Conservation (phyloP, 805 yeast genomes). For the Barnettozyma californica region DNA sequence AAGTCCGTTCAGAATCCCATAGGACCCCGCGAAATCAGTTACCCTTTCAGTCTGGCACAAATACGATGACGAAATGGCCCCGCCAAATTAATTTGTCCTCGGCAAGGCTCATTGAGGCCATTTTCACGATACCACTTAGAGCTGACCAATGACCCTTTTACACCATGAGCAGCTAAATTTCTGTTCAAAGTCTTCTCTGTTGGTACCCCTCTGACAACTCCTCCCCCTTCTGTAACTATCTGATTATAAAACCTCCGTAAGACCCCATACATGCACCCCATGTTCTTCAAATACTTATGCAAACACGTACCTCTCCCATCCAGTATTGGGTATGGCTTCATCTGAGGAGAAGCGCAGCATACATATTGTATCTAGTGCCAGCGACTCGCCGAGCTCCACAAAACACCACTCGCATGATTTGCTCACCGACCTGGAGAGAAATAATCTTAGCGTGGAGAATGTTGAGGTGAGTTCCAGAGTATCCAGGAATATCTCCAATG, state of each 20-base stretch:
- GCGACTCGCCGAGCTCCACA: neutral
- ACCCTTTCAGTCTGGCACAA: neutral
- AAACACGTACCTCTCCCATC: neutral
- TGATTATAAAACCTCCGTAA: neutral
- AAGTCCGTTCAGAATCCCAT: no score
- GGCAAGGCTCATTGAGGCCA: neutral
- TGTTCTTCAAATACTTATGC: no score
- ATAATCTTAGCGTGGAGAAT: neutral
- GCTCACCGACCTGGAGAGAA: neutral
- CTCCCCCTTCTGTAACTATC: neutral
- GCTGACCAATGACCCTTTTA: neutral
- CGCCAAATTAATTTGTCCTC: neutral
- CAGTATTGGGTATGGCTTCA: neutral
- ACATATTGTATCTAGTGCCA: neutral
- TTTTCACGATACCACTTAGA: neutral
- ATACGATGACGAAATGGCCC: neutral
- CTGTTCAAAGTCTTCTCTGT: neutral
- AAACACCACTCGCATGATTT: neutral
- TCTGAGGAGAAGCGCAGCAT: neutral
- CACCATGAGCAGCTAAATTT: neutral
- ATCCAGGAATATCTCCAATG: slow-evolving; percentile 1
- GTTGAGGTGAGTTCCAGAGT: slow-evolving; percentile 5
- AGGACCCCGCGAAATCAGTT: neutral
- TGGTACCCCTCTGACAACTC: neutral
- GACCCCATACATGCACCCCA: neutral